These are phyloP conservation scores for Aurifilum marmelostoma DNA, from an alignment of 2,329 filamentous ascomycete species.

Conservation along the genomic window DNA sequence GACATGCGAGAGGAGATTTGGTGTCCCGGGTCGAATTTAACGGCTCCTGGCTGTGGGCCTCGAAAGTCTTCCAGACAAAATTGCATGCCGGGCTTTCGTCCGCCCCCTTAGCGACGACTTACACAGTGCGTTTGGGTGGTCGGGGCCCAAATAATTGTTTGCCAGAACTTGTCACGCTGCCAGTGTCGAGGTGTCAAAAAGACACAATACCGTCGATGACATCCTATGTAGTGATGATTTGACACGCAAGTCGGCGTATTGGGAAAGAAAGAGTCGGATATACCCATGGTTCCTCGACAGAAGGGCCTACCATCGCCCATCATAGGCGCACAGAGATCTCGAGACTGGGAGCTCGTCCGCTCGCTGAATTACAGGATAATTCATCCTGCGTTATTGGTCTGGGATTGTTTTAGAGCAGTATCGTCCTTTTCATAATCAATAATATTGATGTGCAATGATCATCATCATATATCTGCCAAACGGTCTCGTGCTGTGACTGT, in stretches of 20 bases:
- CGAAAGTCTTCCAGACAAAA: neutral
- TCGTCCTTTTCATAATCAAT: constrained; percentile 20
- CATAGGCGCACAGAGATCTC: neutral
- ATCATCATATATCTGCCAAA: neutral
- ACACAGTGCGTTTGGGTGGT: neutral
- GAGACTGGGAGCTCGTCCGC: constrained; percentile 11
- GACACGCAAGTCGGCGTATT: neutral
- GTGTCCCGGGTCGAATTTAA: neutral
- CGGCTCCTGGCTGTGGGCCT: neutral
- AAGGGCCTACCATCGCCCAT: neutral
- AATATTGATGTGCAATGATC: neutral
- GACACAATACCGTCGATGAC: neutral
- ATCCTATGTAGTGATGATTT: neutral
- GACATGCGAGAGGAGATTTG: neutral
- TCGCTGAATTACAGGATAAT: constrained; percentile 10
- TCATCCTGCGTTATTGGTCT: neutral
- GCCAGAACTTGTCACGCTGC: neutral
- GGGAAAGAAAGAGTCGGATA: constrained; percentile 18
- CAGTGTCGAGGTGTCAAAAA: neutral
- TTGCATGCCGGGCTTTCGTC: neutral
- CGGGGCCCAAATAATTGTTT: too few species aligned
- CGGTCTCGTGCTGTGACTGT: neutral
- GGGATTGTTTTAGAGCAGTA: neutral
- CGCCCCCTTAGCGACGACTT: neutral
- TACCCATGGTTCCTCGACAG: constrained; percentile 19